Conservation (phyloP, 208 protist genomes). For the Wallacemonas sp. region DNA sequence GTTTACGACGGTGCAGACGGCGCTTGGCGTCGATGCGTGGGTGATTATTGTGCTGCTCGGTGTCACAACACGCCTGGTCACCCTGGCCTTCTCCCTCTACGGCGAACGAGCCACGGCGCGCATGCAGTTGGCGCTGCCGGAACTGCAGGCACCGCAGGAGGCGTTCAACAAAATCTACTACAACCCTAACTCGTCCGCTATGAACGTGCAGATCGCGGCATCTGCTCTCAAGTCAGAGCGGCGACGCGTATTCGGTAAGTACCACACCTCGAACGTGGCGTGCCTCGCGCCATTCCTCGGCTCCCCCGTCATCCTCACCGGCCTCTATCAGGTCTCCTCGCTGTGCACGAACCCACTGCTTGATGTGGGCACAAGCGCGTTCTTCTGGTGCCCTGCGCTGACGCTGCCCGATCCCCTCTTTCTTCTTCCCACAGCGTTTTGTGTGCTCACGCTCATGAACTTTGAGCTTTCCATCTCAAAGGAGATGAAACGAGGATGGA, state of each 20-base stretch:
- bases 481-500: slow-evolving; percentile 72
- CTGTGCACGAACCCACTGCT: slow-evolving; percentile 61
- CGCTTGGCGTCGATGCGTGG: slow-evolving; percentile 50
- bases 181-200: slow-evolving; percentile 49
- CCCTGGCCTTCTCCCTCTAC: slow-evolving; percentile 76
- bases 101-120: slow-evolving; percentile 75
- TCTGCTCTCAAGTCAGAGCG: slow-evolving; percentile 74
- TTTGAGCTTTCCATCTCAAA: slow-evolving; percentile 81
- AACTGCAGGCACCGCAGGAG: slow-evolving; percentile 67
- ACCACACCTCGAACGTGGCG: slow-evolving; percentile 69
- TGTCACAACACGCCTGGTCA: slow-evolving; percentile 48
- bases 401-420: slow-evolving; percentile 71
- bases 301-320: slow-evolving; percentile 63
- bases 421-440: slow-evolving; percentile 61
- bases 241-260: slow-evolving; percentile 59
- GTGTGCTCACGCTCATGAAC: slow-evolving; percentile 72
- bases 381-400: slow-evolving; percentile 76
- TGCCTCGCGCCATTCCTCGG: slow-evolving; percentile 63
- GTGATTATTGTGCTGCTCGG: slow-evolving; percentile 54
- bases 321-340: slow-evolving; percentile 53
- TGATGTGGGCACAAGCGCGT: slow-evolving; percentile 60
- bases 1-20: slow-evolving; percentile 42
- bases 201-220: slow-evolving; percentile 81
- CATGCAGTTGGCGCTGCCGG: slow-evolving; percentile 72
- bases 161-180: slow-evolving; percentile 79